phyloP scores from a whole-genome alignment of 2,329 filamentous ascomycete genomes.

The Colletotrichum liaoningense region DNA sequence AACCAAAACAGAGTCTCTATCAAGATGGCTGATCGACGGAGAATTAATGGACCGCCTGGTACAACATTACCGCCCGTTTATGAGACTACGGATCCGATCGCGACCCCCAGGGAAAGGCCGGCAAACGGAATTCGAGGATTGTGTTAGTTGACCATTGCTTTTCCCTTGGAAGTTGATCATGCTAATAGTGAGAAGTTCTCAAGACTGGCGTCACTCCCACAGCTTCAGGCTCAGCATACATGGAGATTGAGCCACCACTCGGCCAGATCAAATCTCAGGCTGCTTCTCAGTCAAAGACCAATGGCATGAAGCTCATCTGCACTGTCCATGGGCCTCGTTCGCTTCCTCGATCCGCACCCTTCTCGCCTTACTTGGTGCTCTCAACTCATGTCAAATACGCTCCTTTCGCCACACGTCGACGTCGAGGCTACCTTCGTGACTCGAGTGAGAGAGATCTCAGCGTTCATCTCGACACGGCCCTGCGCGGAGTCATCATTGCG shows the following conservation, averaged over 20 bases:
- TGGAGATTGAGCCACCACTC: constrained; percentile 71
- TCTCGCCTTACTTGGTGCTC: constrained; percentile 91
- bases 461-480: constrained; percentile 89
- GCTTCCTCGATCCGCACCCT: constrained; percentile 88
- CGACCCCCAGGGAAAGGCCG: constrained; percentile 65
- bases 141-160: constrained; percentile 69
- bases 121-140: constrained; percentile 84
- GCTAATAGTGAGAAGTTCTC: constrained; percentile 70
- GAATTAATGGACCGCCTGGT: constrained; percentile 88
- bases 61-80: constrained; percentile 82
- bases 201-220: constrained; percentile 94
- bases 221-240: constrained; percentile 91
- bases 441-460: constrained; percentile 88
- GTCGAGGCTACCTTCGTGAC: constrained; percentile 89
- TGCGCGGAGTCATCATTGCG: constrained; percentile 89
- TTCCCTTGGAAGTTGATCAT: neutral
- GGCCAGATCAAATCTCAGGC: constrained; percentile 42
- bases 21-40: constrained; percentile 83
- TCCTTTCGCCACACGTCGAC: constrained; percentile 86
- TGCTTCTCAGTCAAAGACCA: constrained; percentile 56
- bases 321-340: constrained; percentile 94
- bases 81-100: constrained; percentile 54
- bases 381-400: constrained; percentile 97
- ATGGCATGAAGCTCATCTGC: constrained; percentile 90
- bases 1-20: neutral